A percentile compares a stretch with the other conserved stretches of the same genome.
phyloP scores from a whole-genome alignment of 2,329 filamentous ascomycete species.

The Ophidiomyces ophidiicola region DNA sequence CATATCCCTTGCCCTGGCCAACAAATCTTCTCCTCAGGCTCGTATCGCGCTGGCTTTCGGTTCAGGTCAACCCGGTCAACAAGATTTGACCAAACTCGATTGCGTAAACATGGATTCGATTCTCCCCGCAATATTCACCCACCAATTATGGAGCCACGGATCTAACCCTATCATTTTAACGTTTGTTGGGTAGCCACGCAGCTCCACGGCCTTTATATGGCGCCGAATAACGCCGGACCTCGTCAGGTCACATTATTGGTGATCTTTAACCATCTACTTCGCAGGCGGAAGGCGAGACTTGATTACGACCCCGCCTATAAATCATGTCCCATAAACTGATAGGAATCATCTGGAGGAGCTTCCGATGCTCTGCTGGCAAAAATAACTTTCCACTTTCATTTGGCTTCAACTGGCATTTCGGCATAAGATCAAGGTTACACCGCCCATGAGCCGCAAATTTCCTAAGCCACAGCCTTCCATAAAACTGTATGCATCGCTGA shows the following conservation, averaged over 20 bases:
- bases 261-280: background rate
- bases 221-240: background rate
- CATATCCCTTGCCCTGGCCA: too few species aligned
- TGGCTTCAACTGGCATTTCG: background rate
- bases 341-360: background rate
- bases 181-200: conserved; percentile 13
- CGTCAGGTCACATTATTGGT: background rate
- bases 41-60: conserved; percentile 5
- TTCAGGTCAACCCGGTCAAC: conserved; percentile 4
- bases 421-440: background rate
- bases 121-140: background rate
- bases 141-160: background rate
- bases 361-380: too few species aligned
- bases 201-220: background rate
- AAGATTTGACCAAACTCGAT: conserved; percentile 1
- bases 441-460: too few species aligned
- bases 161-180: conserved; percentile 2
- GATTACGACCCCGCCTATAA: conserved; percentile 1
- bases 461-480: too few species aligned
- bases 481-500: background rate
- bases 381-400: too few species aligned
- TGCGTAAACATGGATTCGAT: background rate
- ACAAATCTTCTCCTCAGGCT: too few species aligned
- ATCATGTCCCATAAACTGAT: background rate
- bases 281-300: background rate